phyloP scores from a whole-genome alignment of 1,284 basidiomycete species.

The Rhodotorula mucilaginosa region DNA sequence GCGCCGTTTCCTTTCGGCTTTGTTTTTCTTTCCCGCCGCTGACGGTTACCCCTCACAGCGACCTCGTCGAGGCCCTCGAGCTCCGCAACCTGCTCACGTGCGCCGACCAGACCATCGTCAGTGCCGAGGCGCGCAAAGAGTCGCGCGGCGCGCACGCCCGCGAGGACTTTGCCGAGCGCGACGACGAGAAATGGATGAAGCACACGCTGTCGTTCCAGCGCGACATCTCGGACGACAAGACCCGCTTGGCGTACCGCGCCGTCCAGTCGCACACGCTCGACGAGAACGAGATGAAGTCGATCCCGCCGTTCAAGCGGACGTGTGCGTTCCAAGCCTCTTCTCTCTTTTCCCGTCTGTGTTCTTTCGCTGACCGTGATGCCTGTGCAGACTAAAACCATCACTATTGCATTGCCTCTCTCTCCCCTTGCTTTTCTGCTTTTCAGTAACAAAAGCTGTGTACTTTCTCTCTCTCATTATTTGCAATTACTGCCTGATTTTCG shows the following conservation, averaged over 20 bases:
- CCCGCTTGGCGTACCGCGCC: slow-evolving; percentile 82
- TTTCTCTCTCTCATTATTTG: neutral
- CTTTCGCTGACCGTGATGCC: neutral
- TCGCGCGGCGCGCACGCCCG: slow-evolving; percentile 96
- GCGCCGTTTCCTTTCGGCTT: slow-evolving; percentile 44
- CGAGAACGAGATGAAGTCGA: slow-evolving; percentile 83
- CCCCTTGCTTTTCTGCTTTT: neutral
- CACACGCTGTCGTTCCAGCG: slow-evolving; percentile 72
- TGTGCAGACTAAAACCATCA: slow-evolving; percentile 6
- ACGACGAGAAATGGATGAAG: slow-evolving; percentile 62
- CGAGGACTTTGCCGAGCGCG: slow-evolving; percentile 80
- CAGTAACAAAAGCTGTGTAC: neutral
- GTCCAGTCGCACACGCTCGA: slow-evolving; percentile 87
- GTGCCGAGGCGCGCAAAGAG: slow-evolving; percentile 93
- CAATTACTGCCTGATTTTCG: neutral
- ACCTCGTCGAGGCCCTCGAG: slow-evolving; percentile 95
- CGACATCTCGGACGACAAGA: slow-evolving; percentile 68
- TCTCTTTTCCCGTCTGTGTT: neutral
- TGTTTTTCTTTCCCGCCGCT: neutral
- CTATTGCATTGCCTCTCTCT: neutral
- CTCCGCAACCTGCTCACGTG: slow-evolving; percentile 93
- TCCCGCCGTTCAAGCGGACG: slow-evolving; percentile 47
- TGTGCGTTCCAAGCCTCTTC: slow-evolving; percentile 8
- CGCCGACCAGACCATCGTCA: slow-evolving; percentile 91
- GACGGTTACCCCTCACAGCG: slow-evolving; percentile 55